Evolutionary conservation across 1,284 basidiomycete species (phyloP).

Genomic region (Abortiporus biennis): DNA sequence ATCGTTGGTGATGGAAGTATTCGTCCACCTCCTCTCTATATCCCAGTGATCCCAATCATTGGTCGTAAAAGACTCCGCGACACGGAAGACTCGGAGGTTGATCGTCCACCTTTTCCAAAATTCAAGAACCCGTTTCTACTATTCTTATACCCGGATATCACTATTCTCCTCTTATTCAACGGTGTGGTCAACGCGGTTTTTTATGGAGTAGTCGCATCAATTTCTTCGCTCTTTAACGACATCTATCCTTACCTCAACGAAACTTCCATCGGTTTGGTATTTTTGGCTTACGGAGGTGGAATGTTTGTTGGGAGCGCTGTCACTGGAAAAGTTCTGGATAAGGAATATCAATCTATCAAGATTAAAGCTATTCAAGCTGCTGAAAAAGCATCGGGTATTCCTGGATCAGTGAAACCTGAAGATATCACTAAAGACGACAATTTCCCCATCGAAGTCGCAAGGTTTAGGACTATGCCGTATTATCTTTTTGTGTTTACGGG

Average conservation of each 20-base stretch:
- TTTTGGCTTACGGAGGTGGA: slow-evolving; percentile 59
- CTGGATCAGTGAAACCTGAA: slow-evolving; percentile 12
- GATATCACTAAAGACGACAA: slow-evolving; percentile 29
- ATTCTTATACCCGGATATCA: slow-evolving; percentile 52
- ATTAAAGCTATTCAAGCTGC: slow-evolving; percentile 18
- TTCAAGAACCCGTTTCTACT: slow-evolving; percentile 56
- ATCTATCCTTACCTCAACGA: slow-evolving; percentile 58
- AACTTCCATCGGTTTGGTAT: slow-evolving; percentile 65
- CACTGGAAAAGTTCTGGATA: slow-evolving; percentile 50
- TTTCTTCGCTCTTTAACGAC: slow-evolving; percentile 55
- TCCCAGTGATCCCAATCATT: slow-evolving; percentile 51
- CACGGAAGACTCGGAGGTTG: slow-evolving; percentile 6
- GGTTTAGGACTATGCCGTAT: slow-evolving; percentile 38
- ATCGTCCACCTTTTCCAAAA: slow-evolving; percentile 26
- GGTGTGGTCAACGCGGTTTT: slow-evolving; percentile 54
- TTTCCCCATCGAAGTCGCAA: slow-evolving; percentile 55
- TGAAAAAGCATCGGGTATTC: slow-evolving; percentile 19
- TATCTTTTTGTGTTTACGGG: slow-evolving; percentile 34
- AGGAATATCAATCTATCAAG: slow-evolving; percentile 43
- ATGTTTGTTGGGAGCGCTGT: slow-evolving; percentile 41
- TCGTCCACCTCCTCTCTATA: slow-evolving; percentile 37
- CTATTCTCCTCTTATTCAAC: slow-evolving; percentile 55
- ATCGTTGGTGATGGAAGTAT: slow-evolving; percentile 56
- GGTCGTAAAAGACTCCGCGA: slow-evolving; percentile 29
- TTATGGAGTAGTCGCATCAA: slow-evolving; percentile 59